Conservation (phyloP, 2,329 filamentous ascomycete genomes). For the Ilyonectria mors-panacis region DNA sequence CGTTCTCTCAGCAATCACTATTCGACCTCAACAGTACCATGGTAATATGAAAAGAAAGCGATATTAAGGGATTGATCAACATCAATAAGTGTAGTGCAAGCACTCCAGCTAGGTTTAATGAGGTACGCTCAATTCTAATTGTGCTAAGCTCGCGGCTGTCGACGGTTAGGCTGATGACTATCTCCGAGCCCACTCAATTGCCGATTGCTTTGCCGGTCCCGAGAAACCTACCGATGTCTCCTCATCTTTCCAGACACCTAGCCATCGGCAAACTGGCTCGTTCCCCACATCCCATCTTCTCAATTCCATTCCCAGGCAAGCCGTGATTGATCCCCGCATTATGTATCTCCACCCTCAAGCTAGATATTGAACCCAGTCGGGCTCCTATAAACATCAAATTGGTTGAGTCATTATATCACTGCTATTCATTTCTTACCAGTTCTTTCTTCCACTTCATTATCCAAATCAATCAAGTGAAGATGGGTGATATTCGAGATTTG, state of each 20-base stretch:
- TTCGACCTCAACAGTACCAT: no score
- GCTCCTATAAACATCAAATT: not conserved
- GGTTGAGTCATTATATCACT: no score
- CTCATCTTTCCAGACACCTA: slow-evolving; percentile 1
- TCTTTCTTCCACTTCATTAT: not conserved
- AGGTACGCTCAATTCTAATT: no score
- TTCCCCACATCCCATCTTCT: slow-evolving; percentile 25
- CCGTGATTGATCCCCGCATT: slow-evolving; percentile 17
- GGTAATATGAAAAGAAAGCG: no score
- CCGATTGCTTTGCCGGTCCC: slow-evolving; percentile 19
- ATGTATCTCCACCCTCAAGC: not conserved
- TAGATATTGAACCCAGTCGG: not conserved
- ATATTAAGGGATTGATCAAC: no score
- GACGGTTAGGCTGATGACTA: not conserved
- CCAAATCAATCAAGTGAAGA: slow-evolving; percentile 10
- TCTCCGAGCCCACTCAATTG: slow-evolving; percentile 6
- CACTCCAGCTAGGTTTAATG: no score
- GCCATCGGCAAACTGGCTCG: not conserved
- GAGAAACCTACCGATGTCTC: slow-evolving; percentile 8
- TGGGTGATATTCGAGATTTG: slow-evolving; percentile 40
- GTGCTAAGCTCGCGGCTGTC: no score
- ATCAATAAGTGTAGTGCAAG: no score
- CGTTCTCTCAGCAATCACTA: no score
- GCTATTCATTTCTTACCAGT: not conserved
- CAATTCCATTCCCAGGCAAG: not conserved